Conservation (phyloP, 116 monocot species). For the Cymodocea nodosa region DNA sequence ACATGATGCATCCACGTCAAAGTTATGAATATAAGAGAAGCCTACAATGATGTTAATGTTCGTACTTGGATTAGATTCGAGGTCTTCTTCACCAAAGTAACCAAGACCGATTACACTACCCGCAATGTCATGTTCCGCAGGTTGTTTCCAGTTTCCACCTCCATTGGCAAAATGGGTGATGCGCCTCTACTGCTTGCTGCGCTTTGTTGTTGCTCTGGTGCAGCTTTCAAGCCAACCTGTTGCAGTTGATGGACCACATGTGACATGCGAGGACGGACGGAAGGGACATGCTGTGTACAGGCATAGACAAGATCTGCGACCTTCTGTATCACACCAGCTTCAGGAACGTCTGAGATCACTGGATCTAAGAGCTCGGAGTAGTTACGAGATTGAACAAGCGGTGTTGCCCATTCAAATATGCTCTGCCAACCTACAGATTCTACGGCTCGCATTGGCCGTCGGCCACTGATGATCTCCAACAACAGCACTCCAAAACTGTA, state of each 20-base stretch:
- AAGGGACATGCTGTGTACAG: constrained; percentile 95
- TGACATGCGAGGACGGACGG: constrained; percentile 91
- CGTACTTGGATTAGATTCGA: no score
- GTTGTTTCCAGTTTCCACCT: constrained; percentile 21
- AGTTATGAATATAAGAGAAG: no score
- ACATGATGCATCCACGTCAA: no score
- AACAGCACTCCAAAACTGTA: constrained; percentile 93
- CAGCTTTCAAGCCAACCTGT: constrained; percentile 45
- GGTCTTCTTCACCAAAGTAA: no score
- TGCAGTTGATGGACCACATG: constrained; percentile 96
- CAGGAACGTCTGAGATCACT: constrained; percentile 49
- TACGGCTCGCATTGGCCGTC: constrained; percentile 59
- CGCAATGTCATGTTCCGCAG: no score
- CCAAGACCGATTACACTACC: no score
- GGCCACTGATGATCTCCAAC: constrained; percentile 83
- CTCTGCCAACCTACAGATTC: constrained; percentile 81
- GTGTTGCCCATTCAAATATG: constrained; percentile 95
- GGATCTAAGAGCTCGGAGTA: constrained; percentile 87
- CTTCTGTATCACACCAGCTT: constrained; percentile 63
- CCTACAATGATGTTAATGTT: no score
- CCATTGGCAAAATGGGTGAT: constrained; percentile 29
- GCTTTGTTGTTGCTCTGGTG: constrained; percentile 26
- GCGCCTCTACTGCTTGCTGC: constrained; percentile 24
- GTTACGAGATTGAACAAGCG: constrained; percentile 76
- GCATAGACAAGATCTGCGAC: constrained; percentile 86